Evolutionary conservation across 176 grass and related monocot genomes (phyloP).

Genomic region (sorghum (Sorghum bicolor)): DNA sequence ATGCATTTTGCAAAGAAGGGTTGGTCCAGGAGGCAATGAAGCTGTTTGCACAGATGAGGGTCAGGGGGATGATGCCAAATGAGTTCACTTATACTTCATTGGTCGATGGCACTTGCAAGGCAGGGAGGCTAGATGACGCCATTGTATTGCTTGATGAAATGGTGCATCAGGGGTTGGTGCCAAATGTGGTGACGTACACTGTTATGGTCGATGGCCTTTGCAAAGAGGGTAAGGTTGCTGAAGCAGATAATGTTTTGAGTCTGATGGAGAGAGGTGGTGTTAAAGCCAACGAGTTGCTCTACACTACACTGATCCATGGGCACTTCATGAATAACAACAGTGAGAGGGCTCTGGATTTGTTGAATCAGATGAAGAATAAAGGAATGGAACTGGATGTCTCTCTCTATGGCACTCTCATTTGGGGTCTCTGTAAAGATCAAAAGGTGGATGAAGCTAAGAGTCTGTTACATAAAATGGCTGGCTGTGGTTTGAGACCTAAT

Average conservation of each 20-base stretch:
- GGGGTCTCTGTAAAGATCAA: slow-evolving; percentile 76
- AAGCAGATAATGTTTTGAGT: slow-evolving; percentile 65
- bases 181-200: slow-evolving; percentile 77
- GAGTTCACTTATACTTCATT: slow-evolving; percentile 90
- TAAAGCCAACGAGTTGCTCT: slow-evolving; percentile 57
- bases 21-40: slow-evolving; percentile 82
- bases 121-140: slow-evolving; percentile 63
- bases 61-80: slow-evolving; percentile 78
- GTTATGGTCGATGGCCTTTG: slow-evolving; percentile 83
- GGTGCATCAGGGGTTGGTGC: slow-evolving; percentile 55
- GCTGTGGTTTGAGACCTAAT: slow-evolving; percentile 70
- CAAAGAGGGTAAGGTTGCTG: slow-evolving; percentile 67
- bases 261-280: slow-evolving; percentile 55
- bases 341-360: slow-evolving; percentile 58
- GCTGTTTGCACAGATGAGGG: slow-evolving; percentile 81
- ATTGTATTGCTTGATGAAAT: slow-evolving; percentile 79
- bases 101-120: slow-evolving; percentile 81
- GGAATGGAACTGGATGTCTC: slow-evolving; percentile 76
- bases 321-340: slow-evolving; percentile 64
- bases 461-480: slow-evolving; percentile 76
- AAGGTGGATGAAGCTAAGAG: slow-evolving; percentile 83
- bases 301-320: slow-evolving; percentile 80
- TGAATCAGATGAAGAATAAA: slow-evolving; percentile 78
- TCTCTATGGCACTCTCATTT: slow-evolving; percentile 81
- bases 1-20: slow-evolving; percentile 92